Evolutionary conservation across 1,284 basidiomycete species (phyloP).

Genomic region (Leccinum fuscescens): DNA sequence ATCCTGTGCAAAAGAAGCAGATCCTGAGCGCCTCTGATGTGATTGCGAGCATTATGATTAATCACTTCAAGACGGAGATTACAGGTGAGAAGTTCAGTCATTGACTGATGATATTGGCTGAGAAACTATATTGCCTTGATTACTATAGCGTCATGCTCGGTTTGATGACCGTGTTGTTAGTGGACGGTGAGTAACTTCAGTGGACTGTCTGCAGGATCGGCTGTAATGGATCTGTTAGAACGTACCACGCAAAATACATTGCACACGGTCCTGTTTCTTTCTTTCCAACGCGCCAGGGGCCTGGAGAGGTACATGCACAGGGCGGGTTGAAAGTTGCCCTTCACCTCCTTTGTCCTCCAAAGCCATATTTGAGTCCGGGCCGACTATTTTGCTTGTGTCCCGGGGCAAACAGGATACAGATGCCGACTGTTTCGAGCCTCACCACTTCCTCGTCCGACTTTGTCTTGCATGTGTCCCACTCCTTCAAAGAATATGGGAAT

Average conservation of each 20-base stretch:
- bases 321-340: constrained; percentile 82
- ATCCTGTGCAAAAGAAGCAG: constrained; percentile 77
- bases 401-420: constrained; percentile 78
- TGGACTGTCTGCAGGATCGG: neutral
- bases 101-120: constrained; percentile 35
- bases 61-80: constrained; percentile 63
- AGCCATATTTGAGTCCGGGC: constrained; percentile 81
- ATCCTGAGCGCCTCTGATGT: constrained; percentile 67
- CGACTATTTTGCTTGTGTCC: constrained; percentile 74
- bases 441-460: constrained; percentile 82
- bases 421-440: constrained; percentile 77
- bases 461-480: constrained; percentile 73
- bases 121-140: constrained; percentile 54
- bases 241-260: constrained; percentile 70
- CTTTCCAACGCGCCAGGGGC: constrained; percentile 75
- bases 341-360: constrained; percentile 78
- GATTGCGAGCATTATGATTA: constrained; percentile 72
- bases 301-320: constrained; percentile 71
- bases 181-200: constrained; percentile 66
- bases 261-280: constrained; percentile 78
- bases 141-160: constrained; percentile 80
- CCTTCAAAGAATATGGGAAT: constrained; percentile 75
- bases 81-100: constrained; percentile 45
- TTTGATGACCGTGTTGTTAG: constrained; percentile 69
- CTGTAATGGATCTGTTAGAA: constrained; percentile 45